Evolutionary conservation across 192 early-diverging fungal genomes (phyloP).

Genomic region (Piromyces sp.): DNA sequence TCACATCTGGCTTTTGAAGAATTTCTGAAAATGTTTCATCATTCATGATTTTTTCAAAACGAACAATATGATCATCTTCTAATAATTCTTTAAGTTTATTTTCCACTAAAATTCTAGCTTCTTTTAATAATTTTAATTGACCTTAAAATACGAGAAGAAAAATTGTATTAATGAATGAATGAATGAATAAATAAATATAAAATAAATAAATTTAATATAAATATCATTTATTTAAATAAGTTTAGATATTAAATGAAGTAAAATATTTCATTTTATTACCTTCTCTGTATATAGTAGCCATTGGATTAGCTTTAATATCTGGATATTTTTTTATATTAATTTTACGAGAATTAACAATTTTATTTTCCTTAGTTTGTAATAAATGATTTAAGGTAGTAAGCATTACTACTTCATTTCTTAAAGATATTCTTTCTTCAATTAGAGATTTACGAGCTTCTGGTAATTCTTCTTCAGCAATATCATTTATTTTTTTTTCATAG

Average conservation of each 20-base stretch:
- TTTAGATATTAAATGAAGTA: no score
- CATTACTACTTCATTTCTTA: slow-evolving; percentile 42
- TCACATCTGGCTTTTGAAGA: not conserved
- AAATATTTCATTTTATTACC: not conserved
- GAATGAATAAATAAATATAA: no score
- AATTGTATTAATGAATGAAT: no score
- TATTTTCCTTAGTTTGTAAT: slow-evolving; percentile 14
- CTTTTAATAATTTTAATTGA: not conserved
- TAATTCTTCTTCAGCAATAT: slow-evolving; percentile 11
- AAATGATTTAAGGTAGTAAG: slow-evolving; percentile 20
- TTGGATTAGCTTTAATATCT: not conserved
- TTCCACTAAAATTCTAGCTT: not conserved
- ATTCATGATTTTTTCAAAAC: not conserved
- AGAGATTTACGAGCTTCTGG: not conserved
- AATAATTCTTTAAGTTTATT: not conserved
- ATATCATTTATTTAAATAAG: no score
- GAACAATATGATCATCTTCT: not conserved
- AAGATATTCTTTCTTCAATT: slow-evolving; percentile 13
- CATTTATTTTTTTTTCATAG: not conserved
- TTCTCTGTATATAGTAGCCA: not conserved
- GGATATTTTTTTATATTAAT: not conserved
- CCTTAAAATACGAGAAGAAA: not conserved
- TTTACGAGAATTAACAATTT: not conserved
- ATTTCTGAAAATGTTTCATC: not conserved
- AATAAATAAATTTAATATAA: no score